Conservation (phyloP, 2,329 filamentous ascomycete species). For the Lachnellula suecica region DNA sequence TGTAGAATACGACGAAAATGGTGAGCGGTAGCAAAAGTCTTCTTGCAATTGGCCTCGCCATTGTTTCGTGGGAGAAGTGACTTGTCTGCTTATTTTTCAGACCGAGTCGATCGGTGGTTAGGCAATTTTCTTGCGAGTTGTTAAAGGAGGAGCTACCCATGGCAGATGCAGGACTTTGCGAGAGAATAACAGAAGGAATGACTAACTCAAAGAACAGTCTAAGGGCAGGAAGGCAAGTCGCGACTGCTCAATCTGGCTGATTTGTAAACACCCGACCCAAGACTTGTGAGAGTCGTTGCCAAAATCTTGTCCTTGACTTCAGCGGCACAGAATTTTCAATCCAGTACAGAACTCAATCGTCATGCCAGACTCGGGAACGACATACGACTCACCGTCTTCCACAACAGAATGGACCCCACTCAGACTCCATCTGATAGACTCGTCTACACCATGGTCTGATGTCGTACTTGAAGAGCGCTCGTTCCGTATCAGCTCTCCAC, state of each 20-base stretch:
- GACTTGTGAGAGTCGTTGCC: too few species aligned
- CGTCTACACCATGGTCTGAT: slow-evolving; percentile 20
- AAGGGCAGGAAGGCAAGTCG: too few species aligned
- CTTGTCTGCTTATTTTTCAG: not conserved
- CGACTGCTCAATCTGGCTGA: not conserved
- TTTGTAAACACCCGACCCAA: not conserved
- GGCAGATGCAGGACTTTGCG: not conserved
- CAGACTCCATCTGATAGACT: slow-evolving; percentile 3
- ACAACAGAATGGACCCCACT: slow-evolving; percentile 13
- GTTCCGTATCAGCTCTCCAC: not conserved
- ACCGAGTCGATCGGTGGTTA: not conserved
- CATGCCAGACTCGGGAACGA: slow-evolving; percentile 6
- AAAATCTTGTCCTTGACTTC: too few species aligned
- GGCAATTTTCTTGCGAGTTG: not conserved
- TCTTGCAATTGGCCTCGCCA: slow-evolving; percentile 10
- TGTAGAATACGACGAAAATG: slow-evolving; percentile 10
- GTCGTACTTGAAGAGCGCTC: slow-evolving; percentile 17
- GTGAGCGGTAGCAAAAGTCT: slow-evolving; percentile 19
- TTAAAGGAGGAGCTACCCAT: not conserved
- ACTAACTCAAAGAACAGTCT: too few species aligned
- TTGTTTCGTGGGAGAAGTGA: slow-evolving; percentile 1
- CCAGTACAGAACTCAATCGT: too few species aligned
- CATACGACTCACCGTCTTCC: slow-evolving; percentile 12
- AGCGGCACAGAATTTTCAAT: too few species aligned
- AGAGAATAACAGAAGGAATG: not conserved